phyloP scores from a whole-genome alignment of 306 rosid species.

The Cucumis cinereus region DNA sequence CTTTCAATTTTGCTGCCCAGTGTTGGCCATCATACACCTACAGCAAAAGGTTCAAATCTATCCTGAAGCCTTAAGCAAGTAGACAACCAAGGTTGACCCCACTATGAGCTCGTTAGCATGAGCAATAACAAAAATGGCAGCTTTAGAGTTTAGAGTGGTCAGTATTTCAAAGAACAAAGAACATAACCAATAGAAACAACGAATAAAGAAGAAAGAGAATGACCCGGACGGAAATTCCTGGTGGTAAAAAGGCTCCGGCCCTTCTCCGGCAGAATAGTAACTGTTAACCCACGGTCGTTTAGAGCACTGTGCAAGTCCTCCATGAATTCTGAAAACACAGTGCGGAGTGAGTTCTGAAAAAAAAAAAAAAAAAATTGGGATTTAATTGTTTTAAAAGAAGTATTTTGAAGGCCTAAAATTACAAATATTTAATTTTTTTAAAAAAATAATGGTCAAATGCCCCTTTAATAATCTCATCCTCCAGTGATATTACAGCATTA shows the following conservation, averaged over 20 bases:
- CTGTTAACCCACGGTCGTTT: constrained; percentile 19
- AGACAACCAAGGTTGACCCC: not conserved
- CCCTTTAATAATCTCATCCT: no score
- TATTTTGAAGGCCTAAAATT: no score
- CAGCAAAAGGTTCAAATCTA: not conserved
- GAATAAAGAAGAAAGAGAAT: not conserved
- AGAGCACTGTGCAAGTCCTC: constrained; percentile 48
- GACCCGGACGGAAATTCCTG: constrained; percentile 56
- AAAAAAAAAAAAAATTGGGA: no score
- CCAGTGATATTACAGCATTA: no score
- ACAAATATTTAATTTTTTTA: no score
- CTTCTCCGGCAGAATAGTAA: constrained; percentile 42
- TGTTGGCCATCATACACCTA: not conserved
- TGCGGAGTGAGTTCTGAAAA: not conserved
- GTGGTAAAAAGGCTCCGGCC: constrained; percentile 61
- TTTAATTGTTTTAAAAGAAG: no score
- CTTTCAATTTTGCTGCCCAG: not conserved
- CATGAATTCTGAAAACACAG: constrained; percentile 18
- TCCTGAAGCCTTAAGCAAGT: not conserved
- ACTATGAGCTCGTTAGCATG: not conserved
- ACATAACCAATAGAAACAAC: not conserved
- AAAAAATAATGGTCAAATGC: no score
- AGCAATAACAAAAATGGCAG: not conserved
- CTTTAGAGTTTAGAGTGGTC: not conserved
- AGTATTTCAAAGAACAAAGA: not conserved